Percentiles rank a stretch among this genome's conserved stretches.
Conservation (phyloP, 169 alveolate species). For the Babesia ovis region DNA sequence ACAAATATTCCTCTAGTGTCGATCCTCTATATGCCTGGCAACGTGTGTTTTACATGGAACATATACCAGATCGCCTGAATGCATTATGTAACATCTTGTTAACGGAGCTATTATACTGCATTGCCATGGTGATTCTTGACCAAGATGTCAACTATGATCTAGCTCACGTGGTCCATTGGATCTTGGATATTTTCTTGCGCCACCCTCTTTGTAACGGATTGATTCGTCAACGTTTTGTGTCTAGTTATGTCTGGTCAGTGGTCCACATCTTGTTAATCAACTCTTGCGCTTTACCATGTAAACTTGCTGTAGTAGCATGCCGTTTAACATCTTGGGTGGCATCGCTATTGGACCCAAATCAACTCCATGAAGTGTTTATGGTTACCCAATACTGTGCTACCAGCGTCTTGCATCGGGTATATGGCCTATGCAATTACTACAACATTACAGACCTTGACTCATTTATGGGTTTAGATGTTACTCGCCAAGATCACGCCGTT, state of each 20-base stretch:
- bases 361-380: constrained; percentile 44
- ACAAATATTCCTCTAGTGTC: constrained; percentile 58
- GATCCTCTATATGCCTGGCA: constrained; percentile 77
- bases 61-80: neutral
- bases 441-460: constrained; percentile 47
- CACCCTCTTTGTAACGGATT: constrained; percentile 87
- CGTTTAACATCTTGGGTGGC: constrained; percentile 80
- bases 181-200: constrained; percentile 81
- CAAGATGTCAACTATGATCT: constrained; percentile 78
- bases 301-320: constrained; percentile 82
- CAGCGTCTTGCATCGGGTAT: constrained; percentile 35
- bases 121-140: constrained; percentile 52
- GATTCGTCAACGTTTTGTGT: constrained; percentile 73
- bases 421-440: constrained; percentile 46
- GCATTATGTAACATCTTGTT: constrained; percentile 7
- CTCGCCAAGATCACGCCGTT: constrained; percentile 59
- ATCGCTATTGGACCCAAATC: constrained; percentile 33
- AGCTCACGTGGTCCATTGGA: constrained; percentile 85
- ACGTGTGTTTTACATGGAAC: constrained; percentile 61
- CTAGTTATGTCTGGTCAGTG: constrained; percentile 72
- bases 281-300: constrained; percentile 84
- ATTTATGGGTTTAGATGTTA: constrained; percentile 51
- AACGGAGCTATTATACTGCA: constrained; percentile 55
- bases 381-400: constrained; percentile 50
- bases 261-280: constrained; percentile 81